Evolutionary conservation across 2,329 filamentous ascomycete genomes (phyloP), one percentile per base, ranked within the genome.

Genomic region (Venturiaceae sp.): DNA sequence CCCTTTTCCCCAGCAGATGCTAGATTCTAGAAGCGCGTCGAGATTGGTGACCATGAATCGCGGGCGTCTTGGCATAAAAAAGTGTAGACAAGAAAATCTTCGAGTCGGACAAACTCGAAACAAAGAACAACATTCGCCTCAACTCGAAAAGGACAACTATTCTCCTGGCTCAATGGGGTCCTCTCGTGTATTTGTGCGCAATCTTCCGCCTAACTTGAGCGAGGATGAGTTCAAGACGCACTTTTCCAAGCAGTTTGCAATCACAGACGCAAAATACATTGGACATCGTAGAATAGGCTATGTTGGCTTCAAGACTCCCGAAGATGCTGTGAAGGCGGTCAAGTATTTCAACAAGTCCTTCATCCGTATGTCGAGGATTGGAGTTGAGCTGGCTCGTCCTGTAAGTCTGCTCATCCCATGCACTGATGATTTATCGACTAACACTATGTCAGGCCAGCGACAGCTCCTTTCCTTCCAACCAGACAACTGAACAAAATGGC

Each of bases 271-370:
- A 66, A 95, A 95, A 80, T 83, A 96, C 69, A 89, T 97, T 69
- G 83, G 90, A 5, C 85, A 91, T 68, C 84, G 94, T 67, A 84
- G 92, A 65, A 96, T 99, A 73, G 94, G 92, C 66, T 99, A 96
- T 80, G 84, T 99, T 61, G 94, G 94, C 62, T 97, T 92, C 79
- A 92, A 89, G 75, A 88, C 83, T 55, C 77, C 87, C 14, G 84
- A 92, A 62, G 87, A 90, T 69, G 94, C 94, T 59, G 78, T 83
- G 59, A 83, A 85, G 68, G 92, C 94, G 47, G 88, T 95, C 70
- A 92, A 89, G 73, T 95, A 96, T 77, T 96, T 96, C 80, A 92
- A 99, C 78, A 90, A 84, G 71, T 87, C 92, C 63, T 99, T 91
- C 74, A 90, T 99, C 67, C 90, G 91, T 66, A 94, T 96, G 88